Evolutionary conservation across 495 filamentous ascomycete species (phyloP).

Genomic region (Corynascus novoguineensis): DNA sequence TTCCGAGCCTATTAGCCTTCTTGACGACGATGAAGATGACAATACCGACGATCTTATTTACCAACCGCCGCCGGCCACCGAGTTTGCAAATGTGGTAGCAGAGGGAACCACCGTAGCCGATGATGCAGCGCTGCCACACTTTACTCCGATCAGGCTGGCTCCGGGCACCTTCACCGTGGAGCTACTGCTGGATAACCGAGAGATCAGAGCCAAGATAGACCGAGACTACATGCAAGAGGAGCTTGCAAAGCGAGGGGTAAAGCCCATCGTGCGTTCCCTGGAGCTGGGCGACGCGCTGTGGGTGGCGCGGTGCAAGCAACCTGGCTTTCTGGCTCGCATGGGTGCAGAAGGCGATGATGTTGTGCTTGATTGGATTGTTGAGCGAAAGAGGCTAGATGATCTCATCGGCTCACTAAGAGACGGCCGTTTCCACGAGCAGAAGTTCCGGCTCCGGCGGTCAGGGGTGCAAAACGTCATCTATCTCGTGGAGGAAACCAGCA

Average conservation of each 20-base stretch:
- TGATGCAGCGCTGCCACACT: constrained; percentile 41
- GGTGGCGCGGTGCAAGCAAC: constrained; percentile 67
- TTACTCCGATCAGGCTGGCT: constrained; percentile 55
- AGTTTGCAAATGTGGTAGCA: constrained; percentile 37
- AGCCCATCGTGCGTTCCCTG: constrained; percentile 58
- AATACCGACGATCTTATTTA: constrained; percentile 8
- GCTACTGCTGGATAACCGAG: constrained; percentile 69
- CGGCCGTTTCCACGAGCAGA: constrained; percentile 79
- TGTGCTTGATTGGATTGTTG: constrained; percentile 75
- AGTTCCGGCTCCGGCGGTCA: constrained; percentile 67
- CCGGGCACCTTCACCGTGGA: constrained; percentile 66
- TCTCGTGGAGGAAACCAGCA: constrained; percentile 66
- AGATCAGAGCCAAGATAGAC: constrained; percentile 70
- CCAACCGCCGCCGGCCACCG: constrained; percentile 7
- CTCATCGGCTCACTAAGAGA: constrained; percentile 75
- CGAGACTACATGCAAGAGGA: constrained; percentile 73
- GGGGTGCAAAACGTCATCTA: constrained; percentile 74
- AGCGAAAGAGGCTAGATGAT: constrained; percentile 79
- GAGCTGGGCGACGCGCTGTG: constrained; percentile 75
- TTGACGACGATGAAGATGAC: constrained; percentile 11
- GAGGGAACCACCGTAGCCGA: constrained; percentile 33
- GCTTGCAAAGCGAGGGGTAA: constrained; percentile 60
- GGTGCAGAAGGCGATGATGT: constrained; percentile 69
- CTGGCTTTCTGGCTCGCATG: constrained; percentile 48
- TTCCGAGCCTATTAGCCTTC: not conserved